Evolutionary conservation across 2,329 filamentous ascomycete species (phyloP).

Genomic region (Fusarium sp.): DNA sequence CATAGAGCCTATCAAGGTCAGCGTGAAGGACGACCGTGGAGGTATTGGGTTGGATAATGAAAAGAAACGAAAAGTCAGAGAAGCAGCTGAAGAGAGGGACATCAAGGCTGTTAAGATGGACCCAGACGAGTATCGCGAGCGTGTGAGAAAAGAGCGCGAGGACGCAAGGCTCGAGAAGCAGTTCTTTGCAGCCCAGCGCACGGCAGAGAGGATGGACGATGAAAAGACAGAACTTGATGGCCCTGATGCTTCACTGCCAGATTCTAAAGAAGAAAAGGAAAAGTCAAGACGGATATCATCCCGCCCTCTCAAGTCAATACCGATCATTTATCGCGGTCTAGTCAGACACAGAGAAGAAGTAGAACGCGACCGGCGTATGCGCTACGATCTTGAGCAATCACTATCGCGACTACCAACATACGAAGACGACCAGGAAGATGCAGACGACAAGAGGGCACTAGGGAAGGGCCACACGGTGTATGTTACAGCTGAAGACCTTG

Average conservation of each 20-base stretch:
- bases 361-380: conserved; percentile 72
- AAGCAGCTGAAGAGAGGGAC: conserved; percentile 65
- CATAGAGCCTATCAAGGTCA: conserved; percentile 78
- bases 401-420: conserved; percentile 71
- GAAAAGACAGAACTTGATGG: conserved; percentile 49
- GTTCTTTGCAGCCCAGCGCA: conserved; percentile 80
- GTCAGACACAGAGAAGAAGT: conserved; percentile 74
- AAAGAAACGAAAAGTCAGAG: conserved; percentile 78
- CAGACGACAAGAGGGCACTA: conserved; percentile 75
- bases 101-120: conserved; percentile 70
- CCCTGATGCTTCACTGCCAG: conserved; percentile 25
- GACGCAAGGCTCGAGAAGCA: conserved; percentile 73
- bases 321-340: conserved; percentile 82
- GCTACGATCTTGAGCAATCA: conserved; percentile 72
- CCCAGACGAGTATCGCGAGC: conserved; percentile 76
- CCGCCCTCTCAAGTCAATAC: conserved; percentile 71
- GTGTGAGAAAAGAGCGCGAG: conserved; percentile 76
- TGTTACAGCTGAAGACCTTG: conserved; percentile 72
- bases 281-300: conserved; percentile 52
- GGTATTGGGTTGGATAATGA: conserved; percentile 88
- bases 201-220: conserved; percentile 79
- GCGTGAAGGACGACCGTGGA: conserved; percentile 79
- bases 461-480: conserved; percentile 65
- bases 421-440: conserved; percentile 75
- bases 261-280: conserved; percentile 28